Conservation (phyloP, 306 rosid species). For the Dalbergia oliveri region DNA sequence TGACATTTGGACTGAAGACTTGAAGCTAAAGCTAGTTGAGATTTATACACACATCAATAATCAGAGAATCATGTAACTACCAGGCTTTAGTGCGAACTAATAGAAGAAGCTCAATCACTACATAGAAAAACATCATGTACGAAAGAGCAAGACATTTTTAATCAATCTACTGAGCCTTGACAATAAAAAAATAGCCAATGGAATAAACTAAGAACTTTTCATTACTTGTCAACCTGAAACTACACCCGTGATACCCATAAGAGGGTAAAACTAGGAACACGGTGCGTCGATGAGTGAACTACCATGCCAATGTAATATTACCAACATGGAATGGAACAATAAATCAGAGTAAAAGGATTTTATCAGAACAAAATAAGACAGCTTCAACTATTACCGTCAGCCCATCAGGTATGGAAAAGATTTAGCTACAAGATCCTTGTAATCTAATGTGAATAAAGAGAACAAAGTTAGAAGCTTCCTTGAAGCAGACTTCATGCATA, state of each 20-base stretch:
- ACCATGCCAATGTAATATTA: not conserved
- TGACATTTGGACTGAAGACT: not conserved
- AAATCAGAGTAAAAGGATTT: not conserved
- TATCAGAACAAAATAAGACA: not conserved
- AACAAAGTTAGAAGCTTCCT: too few relatives aligned
- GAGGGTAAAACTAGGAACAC: not conserved
- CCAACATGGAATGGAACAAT: not conserved
- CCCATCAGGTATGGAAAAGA: not conserved
- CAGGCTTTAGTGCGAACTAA: not conserved
- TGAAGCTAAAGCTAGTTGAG: not conserved
- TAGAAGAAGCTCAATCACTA: not conserved
- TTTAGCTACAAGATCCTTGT: not conserved
- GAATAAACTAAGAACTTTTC: not conserved
- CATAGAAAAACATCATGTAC: not conserved
- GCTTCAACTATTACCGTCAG: not conserved
- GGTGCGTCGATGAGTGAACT: not conserved
- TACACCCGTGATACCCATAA: not conserved
- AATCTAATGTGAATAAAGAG: not conserved
- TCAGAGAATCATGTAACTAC: not conserved
- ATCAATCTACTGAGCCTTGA: not conserved
- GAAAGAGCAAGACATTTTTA: not conserved
- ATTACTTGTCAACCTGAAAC: not conserved
- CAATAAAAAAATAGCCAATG: not conserved
- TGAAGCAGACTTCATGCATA: slow-evolving; percentile 1
- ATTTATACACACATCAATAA: not conserved